Evolutionary conservation across 345 rosid genomes (phyloP).

Genomic region (Passiflora organensis): DNA sequence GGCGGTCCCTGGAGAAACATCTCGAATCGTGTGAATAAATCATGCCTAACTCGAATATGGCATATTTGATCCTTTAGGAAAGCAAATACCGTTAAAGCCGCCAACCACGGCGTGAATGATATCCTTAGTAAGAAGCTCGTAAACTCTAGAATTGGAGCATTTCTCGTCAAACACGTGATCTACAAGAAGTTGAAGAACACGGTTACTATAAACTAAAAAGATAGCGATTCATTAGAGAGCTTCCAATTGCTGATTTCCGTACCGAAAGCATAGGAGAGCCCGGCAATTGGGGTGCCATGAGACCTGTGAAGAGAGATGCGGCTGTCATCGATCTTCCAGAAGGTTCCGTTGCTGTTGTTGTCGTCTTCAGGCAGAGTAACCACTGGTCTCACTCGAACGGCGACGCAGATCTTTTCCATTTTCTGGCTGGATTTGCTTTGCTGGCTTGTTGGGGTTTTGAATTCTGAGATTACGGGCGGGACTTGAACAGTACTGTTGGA

Average conservation of each 20-base stretch:
- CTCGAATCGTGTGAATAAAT: background rate
- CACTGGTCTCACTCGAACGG: conserved; percentile 71
- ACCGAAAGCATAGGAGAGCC: conserved; percentile 74
- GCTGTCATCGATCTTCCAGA: conserved; percentile 64
- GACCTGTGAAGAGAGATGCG: conserved; percentile 71
- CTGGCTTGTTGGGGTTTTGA: background rate
- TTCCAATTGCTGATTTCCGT: background rate
- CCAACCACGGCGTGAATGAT: conserved; percentile 69
- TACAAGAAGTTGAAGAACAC: conserved; percentile 12
- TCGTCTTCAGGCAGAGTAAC: conserved; percentile 24
- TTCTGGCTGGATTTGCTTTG: background rate
- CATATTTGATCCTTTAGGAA: background rate
- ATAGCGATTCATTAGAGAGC: background rate
- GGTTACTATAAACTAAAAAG: background rate
- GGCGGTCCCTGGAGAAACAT: conserved; percentile 52
- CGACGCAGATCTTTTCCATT: conserved; percentile 95
- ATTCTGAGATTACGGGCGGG: background rate
- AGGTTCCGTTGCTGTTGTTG: conserved; percentile 21
- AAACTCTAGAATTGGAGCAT: conserved; percentile 56
- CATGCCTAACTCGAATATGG: background rate
- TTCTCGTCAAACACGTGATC: conserved; percentile 80
- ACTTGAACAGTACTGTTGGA: too few relatives aligned
- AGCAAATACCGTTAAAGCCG: conserved; percentile 70
- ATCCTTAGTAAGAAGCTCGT: conserved; percentile 75
- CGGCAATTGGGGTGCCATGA: conserved; percentile 62